Evolutionary conservation across 2,329 filamentous ascomycete genomes (phyloP).

Genomic region (Calonectria hongkongensis): DNA sequence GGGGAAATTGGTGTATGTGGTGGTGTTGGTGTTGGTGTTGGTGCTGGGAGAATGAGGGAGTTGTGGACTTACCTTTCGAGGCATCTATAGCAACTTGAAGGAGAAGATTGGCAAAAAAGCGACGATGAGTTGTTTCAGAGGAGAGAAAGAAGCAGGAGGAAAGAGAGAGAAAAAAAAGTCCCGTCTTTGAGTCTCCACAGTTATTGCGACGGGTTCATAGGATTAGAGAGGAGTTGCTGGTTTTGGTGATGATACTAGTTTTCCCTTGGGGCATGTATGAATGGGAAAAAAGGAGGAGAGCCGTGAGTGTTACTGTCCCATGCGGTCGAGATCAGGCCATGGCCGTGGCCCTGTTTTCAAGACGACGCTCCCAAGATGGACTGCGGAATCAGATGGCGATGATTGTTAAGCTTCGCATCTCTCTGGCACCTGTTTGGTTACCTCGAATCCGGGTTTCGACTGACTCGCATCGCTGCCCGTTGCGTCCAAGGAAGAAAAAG

Average conservation of each 20-base stretch:
- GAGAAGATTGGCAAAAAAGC: neutral
- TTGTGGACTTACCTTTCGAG: conserved; percentile 37
- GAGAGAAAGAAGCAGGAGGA: neutral
- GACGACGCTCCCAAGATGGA: conserved; percentile 12
- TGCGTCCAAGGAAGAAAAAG: conserved; percentile 13
- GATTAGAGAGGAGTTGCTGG: neutral
- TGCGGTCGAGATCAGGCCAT: conserved; percentile 22
- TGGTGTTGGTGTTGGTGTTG: neutral
- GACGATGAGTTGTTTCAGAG: neutral
- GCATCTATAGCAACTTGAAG: conserved; percentile 30
- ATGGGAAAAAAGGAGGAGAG: conserved; percentile 1
- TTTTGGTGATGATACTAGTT: conserved; percentile 13
- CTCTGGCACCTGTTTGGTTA: conserved; percentile 32
- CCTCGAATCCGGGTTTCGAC: conserved; percentile 15
- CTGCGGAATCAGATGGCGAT: conserved; percentile 29
- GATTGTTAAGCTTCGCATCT: conserved; percentile 37
- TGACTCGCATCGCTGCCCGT: conserved; percentile 24
- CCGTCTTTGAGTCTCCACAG: conserved; percentile 7
- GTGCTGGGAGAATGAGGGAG: neutral
- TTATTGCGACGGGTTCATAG: conserved; percentile 18
- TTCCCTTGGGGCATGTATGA: neutral
- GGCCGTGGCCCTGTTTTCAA: conserved; percentile 31
- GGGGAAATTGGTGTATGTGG: neutral
- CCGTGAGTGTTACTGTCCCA: neutral
- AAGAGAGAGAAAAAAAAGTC: neutral